Base-by-base conservation (phyloP, 768 basidiomycete genomes). In the Favolaschia claudopus region DNA sequence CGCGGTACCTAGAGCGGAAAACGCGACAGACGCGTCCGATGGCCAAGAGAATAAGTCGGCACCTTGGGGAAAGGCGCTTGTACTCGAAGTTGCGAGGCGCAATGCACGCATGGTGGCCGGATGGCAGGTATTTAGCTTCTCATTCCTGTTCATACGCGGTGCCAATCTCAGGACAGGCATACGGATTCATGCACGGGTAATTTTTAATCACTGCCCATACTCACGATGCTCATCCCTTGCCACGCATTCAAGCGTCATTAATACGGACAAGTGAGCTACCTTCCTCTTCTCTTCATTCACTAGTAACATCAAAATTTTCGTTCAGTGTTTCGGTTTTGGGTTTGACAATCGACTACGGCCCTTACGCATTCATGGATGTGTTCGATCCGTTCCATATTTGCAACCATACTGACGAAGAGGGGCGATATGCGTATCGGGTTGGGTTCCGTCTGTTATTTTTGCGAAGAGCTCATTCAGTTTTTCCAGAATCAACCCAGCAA, bases 291-390 rank as follows among this genome's bases (percentile, higher is more conserved):
- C 12, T 40, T 17, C 14, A 28, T 8, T 14, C 31, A 27, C 29
- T 48, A 54, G 34, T 24, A 46, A 38, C 70, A 29, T 71, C 53
- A 13, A 38, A 32, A 39, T 32, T 15, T 12, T 32, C 34, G 34
- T 24, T n/a, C 62, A 92, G 90, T 52, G 85, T 92, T 20, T 92
- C 90, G 4, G 77, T 93, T 17, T 73, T 91, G 28, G 91, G 91
- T 2, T 70, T 92, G 58, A 92, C 91, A 0, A 91, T 91, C 55
- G 91, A 92, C 68, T 93, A 90, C 55, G 90, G 93, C 8, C 95
- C 95, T 28, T 97, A 90, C 63, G 92, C 93, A 0, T 96, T 94
- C 76, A 97, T 96, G 95, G 96, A 98, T 69, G 85, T 95, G 4
- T 98, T 91, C 66, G 89, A 96, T 63, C 71, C 85, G 0, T 76